Conservation (phyloP, 2,329 filamentous ascomycete genomes). For the Sordariomycetes sp. region DNA sequence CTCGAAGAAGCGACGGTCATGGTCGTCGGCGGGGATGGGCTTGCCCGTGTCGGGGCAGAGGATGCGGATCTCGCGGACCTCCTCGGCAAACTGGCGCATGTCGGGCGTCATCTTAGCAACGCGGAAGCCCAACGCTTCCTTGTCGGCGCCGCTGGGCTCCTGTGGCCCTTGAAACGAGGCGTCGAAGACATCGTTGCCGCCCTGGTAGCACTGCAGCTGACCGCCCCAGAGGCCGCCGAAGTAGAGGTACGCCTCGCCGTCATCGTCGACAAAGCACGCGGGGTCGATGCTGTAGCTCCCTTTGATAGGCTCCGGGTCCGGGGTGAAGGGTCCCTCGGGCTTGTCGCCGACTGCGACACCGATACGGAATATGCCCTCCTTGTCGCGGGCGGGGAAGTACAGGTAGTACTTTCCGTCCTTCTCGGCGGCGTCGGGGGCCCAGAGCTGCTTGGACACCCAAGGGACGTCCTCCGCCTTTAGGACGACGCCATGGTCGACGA, state of each 20-base stretch:
- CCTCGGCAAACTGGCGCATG: conserved; percentile 47
- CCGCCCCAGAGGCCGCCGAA: conserved; percentile 75
- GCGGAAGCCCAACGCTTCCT: conserved; percentile 48
- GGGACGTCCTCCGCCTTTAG: conserved; percentile 53
- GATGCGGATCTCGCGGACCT: conserved; percentile 48
- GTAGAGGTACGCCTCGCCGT: conserved; percentile 34
- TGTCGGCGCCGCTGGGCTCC: conserved; percentile 44
- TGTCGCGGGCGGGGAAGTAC: conserved; percentile 64
- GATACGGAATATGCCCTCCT: conserved; percentile 57
- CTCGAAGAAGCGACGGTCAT: conserved; percentile 67
- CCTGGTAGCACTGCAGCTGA: conserved; percentile 63
- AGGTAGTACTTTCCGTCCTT: conserved; percentile 61
- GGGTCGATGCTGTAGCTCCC: conserved; percentile 70
- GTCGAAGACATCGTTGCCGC: conserved; percentile 40
- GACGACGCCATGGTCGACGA: conserved; percentile 61
- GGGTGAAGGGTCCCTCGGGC: conserved; percentile 57
- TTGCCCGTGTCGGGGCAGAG: conserved; percentile 46
- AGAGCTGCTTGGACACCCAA: conserved; percentile 69
- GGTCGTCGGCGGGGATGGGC: conserved; percentile 51
- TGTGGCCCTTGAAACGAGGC: conserved; percentile 36
- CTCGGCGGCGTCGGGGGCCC: conserved; percentile 64
- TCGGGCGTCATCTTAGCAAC: conserved; percentile 50
- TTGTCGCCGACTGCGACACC: conserved; percentile 52
- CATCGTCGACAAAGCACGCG: conserved; percentile 55
- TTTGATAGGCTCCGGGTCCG: conserved; percentile 49